Conservation (phyloP, 768 basidiomycete species). For the Kwoniella pini region DNA sequence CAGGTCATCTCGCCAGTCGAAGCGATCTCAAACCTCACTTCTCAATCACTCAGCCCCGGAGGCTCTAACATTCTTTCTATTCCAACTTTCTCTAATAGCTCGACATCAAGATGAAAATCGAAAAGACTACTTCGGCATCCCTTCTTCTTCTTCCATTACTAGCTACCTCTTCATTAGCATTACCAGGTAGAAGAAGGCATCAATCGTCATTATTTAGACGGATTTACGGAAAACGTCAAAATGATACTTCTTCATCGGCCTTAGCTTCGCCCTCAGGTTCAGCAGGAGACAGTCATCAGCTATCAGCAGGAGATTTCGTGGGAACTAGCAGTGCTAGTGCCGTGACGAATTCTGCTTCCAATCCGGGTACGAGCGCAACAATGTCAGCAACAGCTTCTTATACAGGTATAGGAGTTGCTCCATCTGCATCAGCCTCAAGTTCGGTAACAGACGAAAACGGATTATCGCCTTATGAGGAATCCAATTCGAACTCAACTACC, state of each 20-base stretch:
- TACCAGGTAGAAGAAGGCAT: conserved; percentile 20
- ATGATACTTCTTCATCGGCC: not conserved
- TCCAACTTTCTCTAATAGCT: not conserved
- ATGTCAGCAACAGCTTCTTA: conserved; percentile 14
- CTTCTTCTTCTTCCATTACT: conserved; percentile 40
- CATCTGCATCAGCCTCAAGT: conserved; percentile 12
- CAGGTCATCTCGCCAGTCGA: conserved; percentile 18
- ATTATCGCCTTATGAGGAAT: conserved; percentile 20
- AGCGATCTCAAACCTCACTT: not conserved
- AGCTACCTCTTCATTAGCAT: conserved; percentile 27
- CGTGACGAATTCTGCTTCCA: not conserved
- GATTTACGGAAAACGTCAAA: conserved; percentile 24
- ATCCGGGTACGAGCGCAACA: not conserved
- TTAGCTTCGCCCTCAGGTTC: conserved; percentile 9
- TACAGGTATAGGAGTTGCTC: conserved; percentile 31
- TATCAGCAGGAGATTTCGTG: not conserved
- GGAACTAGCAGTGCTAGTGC: conserved; percentile 1
- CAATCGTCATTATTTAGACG: conserved; percentile 22
- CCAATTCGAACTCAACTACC: conserved; percentile 22
- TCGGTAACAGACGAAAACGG: conserved; percentile 5
- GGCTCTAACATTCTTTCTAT: conserved; percentile 24
- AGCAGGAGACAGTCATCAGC: conserved; percentile 7
- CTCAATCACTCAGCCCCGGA: conserved; percentile 31
- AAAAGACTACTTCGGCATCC: conserved; percentile 15
- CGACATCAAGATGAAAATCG: conserved; percentile 22